Conservation (phyloP, 257 asterid genomes). For the Solanum pimpinellifolium region DNA sequence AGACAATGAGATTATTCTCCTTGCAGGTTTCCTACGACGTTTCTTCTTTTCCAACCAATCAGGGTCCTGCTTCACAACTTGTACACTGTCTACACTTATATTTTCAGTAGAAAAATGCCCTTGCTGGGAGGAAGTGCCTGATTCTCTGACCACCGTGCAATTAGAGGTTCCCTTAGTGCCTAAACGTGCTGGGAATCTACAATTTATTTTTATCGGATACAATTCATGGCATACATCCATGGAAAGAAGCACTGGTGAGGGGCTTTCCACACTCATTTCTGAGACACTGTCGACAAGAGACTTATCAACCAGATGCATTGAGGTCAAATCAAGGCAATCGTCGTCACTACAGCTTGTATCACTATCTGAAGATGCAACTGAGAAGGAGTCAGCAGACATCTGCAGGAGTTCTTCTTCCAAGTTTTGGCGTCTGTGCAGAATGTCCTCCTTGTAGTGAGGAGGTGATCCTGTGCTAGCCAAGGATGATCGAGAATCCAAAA, state of each 20-base stretch:
- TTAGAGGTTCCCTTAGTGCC: conserved; percentile 14
- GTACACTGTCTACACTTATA: conserved; percentile 13
- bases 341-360: conserved; percentile 70
- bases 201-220: conserved; percentile 27
- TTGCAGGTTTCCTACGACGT: conserved; percentile 32
- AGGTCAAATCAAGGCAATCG: conserved; percentile 32
- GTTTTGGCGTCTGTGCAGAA: conserved; percentile 81
- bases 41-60: conserved; percentile 36
- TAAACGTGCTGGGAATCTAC: conserved; percentile 10
- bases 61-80: conserved; percentile 16
- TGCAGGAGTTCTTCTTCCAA: conserved; percentile 85
- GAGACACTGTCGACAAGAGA: conserved; percentile 20
- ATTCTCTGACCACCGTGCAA: conserved; percentile 12
- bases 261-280: conserved; percentile 13
- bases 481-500: conserved; percentile 30
- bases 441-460: conserved; percentile 82
- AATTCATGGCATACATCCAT: conserved; percentile 15
- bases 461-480: conserved; percentile 68
- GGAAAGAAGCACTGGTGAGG: conserved; percentile 4
- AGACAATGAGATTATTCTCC: conserved; percentile 54
- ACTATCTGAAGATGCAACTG: conserved; percentile 75
- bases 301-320: conserved; percentile 24
- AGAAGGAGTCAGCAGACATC: conserved; percentile 63
- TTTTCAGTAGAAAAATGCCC: conserved; percentile 10
- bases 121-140: conserved; percentile 11